These are phyloP conservation scores for Rutstroemia sp. DNA, from an alignment of 2,329 filamentous ascomycete genomes.

Conservation along the genomic window DNA sequence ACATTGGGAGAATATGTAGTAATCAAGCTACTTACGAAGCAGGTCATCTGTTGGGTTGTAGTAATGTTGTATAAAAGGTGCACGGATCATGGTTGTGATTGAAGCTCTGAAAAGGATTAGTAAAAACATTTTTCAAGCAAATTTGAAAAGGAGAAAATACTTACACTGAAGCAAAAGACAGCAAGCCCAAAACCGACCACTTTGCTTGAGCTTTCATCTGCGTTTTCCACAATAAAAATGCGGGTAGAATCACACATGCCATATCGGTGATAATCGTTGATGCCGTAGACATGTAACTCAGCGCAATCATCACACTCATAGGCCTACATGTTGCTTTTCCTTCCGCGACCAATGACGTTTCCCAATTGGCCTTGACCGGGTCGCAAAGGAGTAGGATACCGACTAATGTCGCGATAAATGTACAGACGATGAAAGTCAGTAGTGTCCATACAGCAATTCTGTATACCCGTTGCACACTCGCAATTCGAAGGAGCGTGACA, in stretches of 20 bases:
- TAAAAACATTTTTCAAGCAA: neutral
- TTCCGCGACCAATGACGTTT: constrained; percentile 1
- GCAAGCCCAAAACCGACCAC: constrained; percentile 16
- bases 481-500: constrained; percentile 18
- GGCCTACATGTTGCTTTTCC: constrained; percentile 14
- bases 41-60: constrained; percentile 9
- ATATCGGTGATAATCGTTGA: constrained; percentile 31
- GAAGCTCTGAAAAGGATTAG: neutral
- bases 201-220: constrained; percentile 23
- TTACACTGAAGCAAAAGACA: constrained; percentile 16
- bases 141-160: neutral
- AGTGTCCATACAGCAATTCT: constrained; percentile 1
- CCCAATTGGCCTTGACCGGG: constrained; percentile 19
- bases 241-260: constrained; percentile 29
- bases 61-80: neutral
- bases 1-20: too few relatives aligned
- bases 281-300: constrained; percentile 27
- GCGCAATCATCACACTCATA: constrained; percentile 17
- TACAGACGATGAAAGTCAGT: constrained; percentile 1
- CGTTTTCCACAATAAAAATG: constrained; percentile 29
- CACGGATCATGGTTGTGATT: constrained; percentile 4
- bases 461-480: constrained; percentile 1
- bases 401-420: constrained; percentile 16
- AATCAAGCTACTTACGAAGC: constrained; percentile 21
- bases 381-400: constrained; percentile 16